Percentiles rank a stretch among this genome's conserved stretches.
Conservation (phyloP, 495 filamentous ascomycete species). For the Xylaria venustula region DNA sequence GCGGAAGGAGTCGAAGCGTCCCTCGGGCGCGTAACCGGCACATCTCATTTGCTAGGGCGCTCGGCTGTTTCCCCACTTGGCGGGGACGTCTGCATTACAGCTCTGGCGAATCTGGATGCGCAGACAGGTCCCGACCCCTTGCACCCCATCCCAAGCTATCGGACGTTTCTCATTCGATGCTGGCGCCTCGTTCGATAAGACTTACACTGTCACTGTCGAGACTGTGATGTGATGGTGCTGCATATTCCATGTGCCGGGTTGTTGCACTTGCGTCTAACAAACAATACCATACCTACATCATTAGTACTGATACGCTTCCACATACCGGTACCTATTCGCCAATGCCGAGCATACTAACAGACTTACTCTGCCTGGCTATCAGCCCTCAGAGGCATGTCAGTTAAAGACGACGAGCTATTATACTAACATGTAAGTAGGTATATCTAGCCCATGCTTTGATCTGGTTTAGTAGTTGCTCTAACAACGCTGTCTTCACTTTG, state of each 20-base stretch:
- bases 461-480: too few species aligned
- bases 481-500: too few species aligned
- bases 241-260: constrained; percentile 6
- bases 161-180: background rate
- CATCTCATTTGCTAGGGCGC: constrained; percentile 11
- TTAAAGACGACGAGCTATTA: too few species aligned
- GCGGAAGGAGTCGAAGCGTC: constrained; percentile 4
- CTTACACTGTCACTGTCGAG: constrained; percentile 18
- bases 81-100: background rate
- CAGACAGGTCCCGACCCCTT: background rate
- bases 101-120: constrained; percentile 8
- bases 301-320: too few species aligned
- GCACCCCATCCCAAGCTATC: background rate
- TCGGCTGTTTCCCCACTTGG: constrained; percentile 1
- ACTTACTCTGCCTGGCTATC: too few species aligned
- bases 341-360: too few species aligned
- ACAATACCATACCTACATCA: too few species aligned
- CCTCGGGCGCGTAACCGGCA: constrained; percentile 9
- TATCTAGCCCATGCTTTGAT: too few species aligned
- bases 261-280: too few species aligned
- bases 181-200: background rate
- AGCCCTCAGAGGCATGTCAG: too few species aligned
- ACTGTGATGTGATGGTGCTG: constrained; percentile 20
- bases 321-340: too few species aligned
- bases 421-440: too few species aligned